phyloP scores from a whole-genome alignment of 2,329 filamentous ascomycete species.

The Erysiphe pulchra region DNA sequence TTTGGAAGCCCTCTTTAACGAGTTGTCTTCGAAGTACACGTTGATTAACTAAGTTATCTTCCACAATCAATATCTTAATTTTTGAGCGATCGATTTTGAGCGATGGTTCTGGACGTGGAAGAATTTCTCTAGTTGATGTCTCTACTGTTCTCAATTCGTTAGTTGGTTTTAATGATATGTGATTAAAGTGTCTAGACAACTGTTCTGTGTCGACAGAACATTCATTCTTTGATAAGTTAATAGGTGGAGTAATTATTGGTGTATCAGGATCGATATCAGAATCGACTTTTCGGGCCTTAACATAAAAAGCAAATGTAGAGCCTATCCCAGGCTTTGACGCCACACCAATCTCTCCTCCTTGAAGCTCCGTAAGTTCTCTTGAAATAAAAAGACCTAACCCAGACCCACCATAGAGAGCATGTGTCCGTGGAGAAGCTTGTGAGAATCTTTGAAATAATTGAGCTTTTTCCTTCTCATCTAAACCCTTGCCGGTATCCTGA shows the following conservation, averaged over 20 bases:
- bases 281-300: conserved; percentile 12
- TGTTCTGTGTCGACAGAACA: conserved; percentile 5
- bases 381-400: conserved; percentile 63
- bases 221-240: conserved; percentile 6
- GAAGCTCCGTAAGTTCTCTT: conserved; percentile 50
- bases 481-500: conserved; percentile 49
- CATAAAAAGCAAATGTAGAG: conserved; percentile 52
- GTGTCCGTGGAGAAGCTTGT: conserved; percentile 56
- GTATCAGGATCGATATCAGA: conserved; percentile 4
- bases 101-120: background rate
- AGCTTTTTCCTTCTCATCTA: conserved; percentile 45
- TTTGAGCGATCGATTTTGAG: conserved; percentile 4
- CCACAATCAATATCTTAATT: conserved; percentile 33
- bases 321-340: conserved; percentile 39
- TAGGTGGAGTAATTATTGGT: conserved; percentile 6
- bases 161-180: background rate
- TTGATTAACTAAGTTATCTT: conserved; percentile 44
- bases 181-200: background rate
- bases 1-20: conserved; percentile 31
- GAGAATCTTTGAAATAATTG: conserved; percentile 56
- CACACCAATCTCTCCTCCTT: conserved; percentile 60
- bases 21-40: conserved; percentile 35
- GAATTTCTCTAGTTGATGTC: background rate
- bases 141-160: background rate
- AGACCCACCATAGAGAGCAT: conserved; percentile 57